These are phyloP conservation scores for Schizopora paradoxa DNA, from an alignment of 1,284 basidiomycete genomes.

Conservation along the genomic window DNA sequence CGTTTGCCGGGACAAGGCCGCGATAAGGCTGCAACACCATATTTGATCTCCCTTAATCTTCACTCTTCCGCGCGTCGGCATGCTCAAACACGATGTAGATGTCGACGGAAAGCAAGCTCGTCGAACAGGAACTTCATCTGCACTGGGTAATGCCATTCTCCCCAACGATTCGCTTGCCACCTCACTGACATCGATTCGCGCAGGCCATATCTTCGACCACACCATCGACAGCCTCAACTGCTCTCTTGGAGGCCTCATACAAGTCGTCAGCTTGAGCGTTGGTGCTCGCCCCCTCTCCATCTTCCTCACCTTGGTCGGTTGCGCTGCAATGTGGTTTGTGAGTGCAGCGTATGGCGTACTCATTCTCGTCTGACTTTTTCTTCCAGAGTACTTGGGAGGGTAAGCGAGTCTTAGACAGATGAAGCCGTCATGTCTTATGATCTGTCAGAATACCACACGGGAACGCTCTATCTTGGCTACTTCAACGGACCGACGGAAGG, in stretches of 20 bases:
- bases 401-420: conserved; percentile 1
- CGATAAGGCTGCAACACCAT: too few relatives aligned
- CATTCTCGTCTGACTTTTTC: background rate
- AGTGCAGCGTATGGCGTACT: conserved; percentile 4
- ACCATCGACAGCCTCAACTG: conserved; percentile 23
- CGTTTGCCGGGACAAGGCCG: too few relatives aligned
- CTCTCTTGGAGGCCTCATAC: conserved; percentile 20
- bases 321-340: conserved; percentile 23
- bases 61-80: too few relatives aligned
- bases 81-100: conserved; percentile 18
- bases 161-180: background rate
- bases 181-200: background rate
- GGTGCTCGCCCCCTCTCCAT: conserved; percentile 17
- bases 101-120: conserved; percentile 24
- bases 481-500: conserved; percentile 24
- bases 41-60: background rate
- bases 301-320: conserved; percentile 19
- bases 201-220: conserved; percentile 25
- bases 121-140: conserved; percentile 22
- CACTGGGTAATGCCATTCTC: conserved; percentile 17
- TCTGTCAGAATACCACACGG: conserved; percentile 22
- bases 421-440: background rate
- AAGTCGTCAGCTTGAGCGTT: conserved; percentile 20
- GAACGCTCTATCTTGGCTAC: conserved; percentile 22
- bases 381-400: conserved; percentile 24